phyloP scores from a whole-genome alignment of 768 basidiomycete genomes.

The Omphalotus guepiniiformis region DNA sequence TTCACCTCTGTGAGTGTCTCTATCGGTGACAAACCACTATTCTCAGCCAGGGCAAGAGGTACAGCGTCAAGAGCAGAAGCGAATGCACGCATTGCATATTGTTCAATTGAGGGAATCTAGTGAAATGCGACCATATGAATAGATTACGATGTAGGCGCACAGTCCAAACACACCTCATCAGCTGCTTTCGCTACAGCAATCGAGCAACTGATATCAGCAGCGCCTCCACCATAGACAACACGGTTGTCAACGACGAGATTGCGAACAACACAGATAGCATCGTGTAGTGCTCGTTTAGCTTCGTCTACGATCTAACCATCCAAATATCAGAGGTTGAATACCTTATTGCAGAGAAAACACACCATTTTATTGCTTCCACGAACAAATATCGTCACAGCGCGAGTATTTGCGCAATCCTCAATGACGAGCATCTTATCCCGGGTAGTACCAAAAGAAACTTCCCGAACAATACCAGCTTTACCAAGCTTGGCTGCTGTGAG shows the following conservation, averaged over 20 bases:
- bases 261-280: constrained; percentile 95
- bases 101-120: constrained; percentile 94
- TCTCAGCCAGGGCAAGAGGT: constrained; percentile 95
- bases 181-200: constrained; percentile 93
- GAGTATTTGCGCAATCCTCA: constrained; percentile 95
- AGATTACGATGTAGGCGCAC: not conserved
- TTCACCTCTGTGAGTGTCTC: constrained; percentile 96
- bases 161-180: constrained; percentile 63
- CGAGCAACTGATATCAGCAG: constrained; percentile 94
- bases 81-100: constrained; percentile 99
- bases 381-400: constrained; percentile 96
- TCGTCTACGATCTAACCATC: constrained; percentile 91
- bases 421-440: constrained; percentile 99
- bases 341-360: constrained; percentile 6
- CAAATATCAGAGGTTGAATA: not conserved
- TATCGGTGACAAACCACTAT: constrained; percentile 94
- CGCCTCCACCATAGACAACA: constrained; percentile 97
- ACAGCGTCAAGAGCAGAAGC: constrained; percentile 92
- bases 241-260: constrained; percentile 94
- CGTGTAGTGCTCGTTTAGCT: constrained; percentile 95
- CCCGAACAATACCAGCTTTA: constrained; percentile 88
- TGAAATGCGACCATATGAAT: not conserved
- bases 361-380: constrained; percentile 99
- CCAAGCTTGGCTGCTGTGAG: constrained; percentile 89
- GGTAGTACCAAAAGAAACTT: constrained; percentile 95